A percentile compares a stretch with the other conserved stretches of the same genome.
Evolutionary conservation across 345 rosid genomes (phyloP).

Genomic region (Citrus glauca): DNA sequence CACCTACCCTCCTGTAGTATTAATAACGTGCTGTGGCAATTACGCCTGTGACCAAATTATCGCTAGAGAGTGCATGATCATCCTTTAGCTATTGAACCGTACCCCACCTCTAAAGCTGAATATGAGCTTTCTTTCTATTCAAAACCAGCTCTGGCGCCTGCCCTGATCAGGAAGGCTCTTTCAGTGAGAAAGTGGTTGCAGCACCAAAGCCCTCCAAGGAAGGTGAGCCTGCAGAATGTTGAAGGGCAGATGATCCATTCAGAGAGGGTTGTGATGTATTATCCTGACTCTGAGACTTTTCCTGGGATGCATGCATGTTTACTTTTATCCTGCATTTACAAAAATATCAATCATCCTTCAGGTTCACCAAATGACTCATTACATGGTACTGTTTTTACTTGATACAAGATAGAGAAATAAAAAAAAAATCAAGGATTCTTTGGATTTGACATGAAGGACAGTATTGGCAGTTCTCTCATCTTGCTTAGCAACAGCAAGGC

Average conservation of each 20-base stretch:
- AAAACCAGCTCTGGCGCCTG: no score
- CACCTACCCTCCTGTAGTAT: conserved; percentile 19
- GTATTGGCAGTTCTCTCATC: background rate
- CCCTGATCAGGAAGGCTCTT: no score
- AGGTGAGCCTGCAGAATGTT: conserved; percentile 4
- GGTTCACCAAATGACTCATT: background rate
- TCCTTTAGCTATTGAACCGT: no score
- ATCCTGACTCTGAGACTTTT: conserved; percentile 25
- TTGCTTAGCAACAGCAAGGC: background rate
- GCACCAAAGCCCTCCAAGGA: conserved; percentile 6
- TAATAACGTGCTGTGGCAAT: conserved; percentile 6
- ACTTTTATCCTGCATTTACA: conserved; percentile 65
- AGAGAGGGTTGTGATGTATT: conserved; percentile 32
- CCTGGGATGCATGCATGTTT: conserved; percentile 72
- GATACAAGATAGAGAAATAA: background rate
- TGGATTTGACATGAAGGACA: background rate
- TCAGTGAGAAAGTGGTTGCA: conserved; percentile 14
- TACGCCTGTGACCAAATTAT: conserved; percentile 17
- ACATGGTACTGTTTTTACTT: background rate
- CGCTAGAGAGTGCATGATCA: background rate
- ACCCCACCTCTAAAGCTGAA: no score
- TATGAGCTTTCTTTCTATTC: no score
- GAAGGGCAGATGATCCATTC: conserved; percentile 15
- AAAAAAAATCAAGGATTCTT: background rate
- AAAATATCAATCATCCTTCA: conserved; percentile 4